Base-by-base conservation (phyloP, 768 basidiomycete species). In the Gyrodon lividus region DNA sequence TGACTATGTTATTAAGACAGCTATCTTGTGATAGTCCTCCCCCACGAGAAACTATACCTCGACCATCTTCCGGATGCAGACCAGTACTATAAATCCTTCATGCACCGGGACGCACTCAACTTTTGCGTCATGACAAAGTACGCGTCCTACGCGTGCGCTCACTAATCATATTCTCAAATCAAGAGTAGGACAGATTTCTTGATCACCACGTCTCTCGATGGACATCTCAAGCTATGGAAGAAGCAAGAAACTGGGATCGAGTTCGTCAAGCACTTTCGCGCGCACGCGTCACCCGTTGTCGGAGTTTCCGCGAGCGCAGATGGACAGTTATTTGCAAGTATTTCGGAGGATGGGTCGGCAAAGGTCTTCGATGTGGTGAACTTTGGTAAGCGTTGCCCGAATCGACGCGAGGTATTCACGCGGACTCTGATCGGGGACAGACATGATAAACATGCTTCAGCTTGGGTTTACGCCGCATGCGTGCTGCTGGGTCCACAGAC, bases 391-490 rank as follows among this genome's bases (percentile, higher is more conserved):
- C 66, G 39, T 53, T 9, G n/a, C 46, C 39, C 26, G 17, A 19
- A 51, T 17, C 31, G 44, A n/a, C 28, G 14, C 26, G 39, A 13
- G 24, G 7, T 19, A 22, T 19, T n/a, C 37, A n/a, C 23, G 30
- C 17, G 17, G 38, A 40, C 33, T 40, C 30, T 33, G 16, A 43
- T 4, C 4, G 46, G 45, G 43, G 47, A 34, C 59, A 98, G 96
- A 99, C 68, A 98, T 98, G 96, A 98, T 98, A 63, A 98, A 97
- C 68, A 97, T 98, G 70, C 81, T 99, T 55, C 91, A 92, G 65
- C 77, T 99, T 44, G 87, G 82, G 2, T 98, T 83, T 65, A 80
- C 76, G 17, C 97, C 97, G 9, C 86, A 86, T 56, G 77, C 92
- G 10, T 96, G 92, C 63, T 95, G 92, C 65, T 99, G 96, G 96